Conservation (phyloP, 2,329 filamentous ascomycete species). For the Cytospora leucostoma region DNA sequence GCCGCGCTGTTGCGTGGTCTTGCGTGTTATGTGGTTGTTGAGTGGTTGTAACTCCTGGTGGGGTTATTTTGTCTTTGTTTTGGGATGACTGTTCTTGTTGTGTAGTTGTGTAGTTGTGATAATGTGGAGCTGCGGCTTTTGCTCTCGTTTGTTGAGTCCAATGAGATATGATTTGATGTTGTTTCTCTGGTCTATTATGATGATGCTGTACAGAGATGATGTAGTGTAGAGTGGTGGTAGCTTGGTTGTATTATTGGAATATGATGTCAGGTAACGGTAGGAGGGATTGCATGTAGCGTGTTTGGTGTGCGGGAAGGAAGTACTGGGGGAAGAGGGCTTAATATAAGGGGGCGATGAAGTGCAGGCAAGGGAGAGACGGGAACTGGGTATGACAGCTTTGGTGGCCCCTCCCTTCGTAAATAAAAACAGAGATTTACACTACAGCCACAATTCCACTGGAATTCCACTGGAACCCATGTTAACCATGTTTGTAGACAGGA, state of each 20-base stretch:
- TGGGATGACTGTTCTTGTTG: background rate
- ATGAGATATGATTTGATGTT: background rate
- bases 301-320: background rate
- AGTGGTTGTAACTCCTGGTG: background rate
- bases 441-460: conserved; percentile 1
- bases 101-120: background rate
- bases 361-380: background rate
- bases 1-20: too few species aligned
- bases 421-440: conserved; percentile 12
- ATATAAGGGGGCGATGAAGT: conserved; percentile 14
- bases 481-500: background rate
- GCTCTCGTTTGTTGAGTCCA: background rate
- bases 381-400: background rate
- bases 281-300: background rate
- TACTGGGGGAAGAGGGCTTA: conserved; percentile 8
- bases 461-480: conserved; percentile 6
- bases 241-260: background rate
- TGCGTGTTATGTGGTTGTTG: too few species aligned
- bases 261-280: conserved; percentile 1
- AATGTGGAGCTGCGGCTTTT: background rate
- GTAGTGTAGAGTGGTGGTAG: background rate
- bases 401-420: background rate
- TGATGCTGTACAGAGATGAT: background rate
- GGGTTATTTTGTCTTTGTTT: conserved; percentile 3
- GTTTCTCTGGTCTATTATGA: background rate